Percentiles rank a stretch among this genome's conserved stretches.
Conservation (phyloP, 129 eudicot genomes). For the Ambrosia artemisiifolia region DNA sequence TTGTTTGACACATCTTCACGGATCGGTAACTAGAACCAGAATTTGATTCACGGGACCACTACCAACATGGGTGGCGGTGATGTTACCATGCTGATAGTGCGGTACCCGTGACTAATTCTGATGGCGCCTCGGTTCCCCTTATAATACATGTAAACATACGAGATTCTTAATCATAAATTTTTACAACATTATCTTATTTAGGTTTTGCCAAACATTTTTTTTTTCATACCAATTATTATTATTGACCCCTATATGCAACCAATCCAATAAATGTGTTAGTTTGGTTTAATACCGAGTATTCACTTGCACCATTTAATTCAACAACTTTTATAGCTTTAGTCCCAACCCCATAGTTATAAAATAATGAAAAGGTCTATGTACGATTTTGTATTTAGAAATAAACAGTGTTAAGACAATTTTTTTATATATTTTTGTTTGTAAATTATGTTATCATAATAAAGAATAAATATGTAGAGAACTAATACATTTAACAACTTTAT, state of each 20-base stretch:
- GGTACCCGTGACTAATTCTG: too few relatives aligned
- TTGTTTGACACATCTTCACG: too few relatives aligned
- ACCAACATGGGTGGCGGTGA: too few relatives aligned
- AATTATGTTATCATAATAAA: too few relatives aligned
- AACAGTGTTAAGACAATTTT: background rate
- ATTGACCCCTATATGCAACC: constrained; percentile 19
- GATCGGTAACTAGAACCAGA: too few relatives aligned
- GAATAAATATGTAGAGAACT: too few relatives aligned
- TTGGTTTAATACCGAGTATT: constrained; percentile 22
- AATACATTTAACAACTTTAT: too few relatives aligned
- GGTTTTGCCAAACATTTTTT: constrained; percentile 21
- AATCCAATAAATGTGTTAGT: constrained; percentile 35
- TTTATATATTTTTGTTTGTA: too few relatives aligned
- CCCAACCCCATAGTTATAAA: background rate
- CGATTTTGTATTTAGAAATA: background rate
- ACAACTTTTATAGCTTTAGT: constrained; percentile 22
- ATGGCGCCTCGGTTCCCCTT: too few relatives aligned
- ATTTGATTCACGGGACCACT: too few relatives aligned
- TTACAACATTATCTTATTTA: background rate
- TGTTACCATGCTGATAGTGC: too few relatives aligned
- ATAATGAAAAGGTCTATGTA: background rate
- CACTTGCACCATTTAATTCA: constrained; percentile 34
- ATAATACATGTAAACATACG: too few relatives aligned
- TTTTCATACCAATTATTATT: constrained; percentile 18
- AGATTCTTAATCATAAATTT: background rate